Evolutionary conservation across 371 early-diverging fungal genomes (phyloP), one percentile per base, ranked within the genome.

Genomic region (Dichotomocladium elegans): DNA sequence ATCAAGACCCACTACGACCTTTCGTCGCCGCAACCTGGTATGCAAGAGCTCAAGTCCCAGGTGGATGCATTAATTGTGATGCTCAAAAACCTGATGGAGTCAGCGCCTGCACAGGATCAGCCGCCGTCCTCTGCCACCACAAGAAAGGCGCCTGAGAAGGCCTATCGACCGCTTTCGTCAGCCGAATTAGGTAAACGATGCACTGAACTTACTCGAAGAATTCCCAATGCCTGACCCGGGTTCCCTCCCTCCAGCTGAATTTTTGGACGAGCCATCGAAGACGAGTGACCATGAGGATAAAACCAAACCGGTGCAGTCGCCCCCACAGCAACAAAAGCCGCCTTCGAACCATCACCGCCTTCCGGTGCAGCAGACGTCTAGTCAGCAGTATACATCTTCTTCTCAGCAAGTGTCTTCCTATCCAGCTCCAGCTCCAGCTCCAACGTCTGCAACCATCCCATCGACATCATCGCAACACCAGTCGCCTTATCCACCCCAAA

Each of bases 121-220:
- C 15, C 0, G 6, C n/a, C 15, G 22, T 15, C 21, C 4, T n/a
- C 34, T 17, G 45, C 27, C 26, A 17, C 17, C 0, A 29, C 33
- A 29, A 15, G 37, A 19, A 47, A 47, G 14, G 49, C 31, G 11
- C n/a, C 40, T 28, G 59, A 58, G 15, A 58, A 58, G 31, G 47
- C 53, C 15, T 58, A 58, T 43, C 33, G 59, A 21, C 51, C 47
- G 5, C 53, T 61, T 12, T 56, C 61, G 7, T 43, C 61, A 1
- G 56, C 57, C 37, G 61, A 61, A 46, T 28, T 61, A 22, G 61
- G 61, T 61, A 55, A 47, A 31, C 11, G 21, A 28, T 28, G 9
- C n/a, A n/a, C n/a, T n/a, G n/a, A n/a, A n/a, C n/a, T n/a, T n/a
- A n/a, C n/a, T n/a, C n/a, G n/a, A n/a, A n/a, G n/a, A n/a, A n/a